Percentiles rank a stretch among this genome's conserved stretches.
phyloP scores from a whole-genome alignment of 495 filamentous ascomycete species.

The Penicillium verhagenii region DNA sequence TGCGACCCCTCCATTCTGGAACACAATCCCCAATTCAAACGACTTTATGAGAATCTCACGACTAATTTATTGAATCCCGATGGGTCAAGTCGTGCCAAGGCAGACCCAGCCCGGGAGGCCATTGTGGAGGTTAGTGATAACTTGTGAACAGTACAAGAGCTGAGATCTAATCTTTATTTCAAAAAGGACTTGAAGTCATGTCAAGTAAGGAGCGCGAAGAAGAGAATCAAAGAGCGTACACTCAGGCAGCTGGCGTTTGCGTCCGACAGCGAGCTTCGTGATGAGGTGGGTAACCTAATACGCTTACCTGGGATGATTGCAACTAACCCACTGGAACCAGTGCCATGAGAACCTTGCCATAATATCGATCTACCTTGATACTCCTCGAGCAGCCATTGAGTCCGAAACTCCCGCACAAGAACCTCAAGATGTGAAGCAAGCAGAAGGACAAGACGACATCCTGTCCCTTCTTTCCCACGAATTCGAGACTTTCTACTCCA shows the following conservation, averaged over 20 bases:
- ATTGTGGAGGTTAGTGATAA: constrained; percentile 48
- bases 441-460: constrained; percentile 14
- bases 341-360: constrained; percentile 38
- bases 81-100: constrained; percentile 58
- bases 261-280: constrained; percentile 30
- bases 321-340: constrained; percentile 14
- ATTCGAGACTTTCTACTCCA: constrained; percentile 37
- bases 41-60: constrained; percentile 60
- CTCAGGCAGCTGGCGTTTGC: constrained; percentile 36
- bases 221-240: constrained; percentile 35
- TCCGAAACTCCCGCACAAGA: constrained; percentile 15
- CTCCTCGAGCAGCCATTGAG: constrained; percentile 26
- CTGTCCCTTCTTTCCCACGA: constrained; percentile 37
- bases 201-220: constrained; percentile 36
- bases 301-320: not conserved
- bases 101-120: constrained; percentile 52
- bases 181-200: constrained; percentile 39
- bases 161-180: not conserved
- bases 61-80: constrained; percentile 57
- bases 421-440: not conserved
- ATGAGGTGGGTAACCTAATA: constrained; percentile 28
- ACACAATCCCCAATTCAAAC: constrained; percentile 63
- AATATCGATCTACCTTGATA: constrained; percentile 40
- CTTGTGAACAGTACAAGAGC: not conserved
- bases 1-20: constrained; percentile 60